These are phyloP conservation scores for Ophiostoma montium DNA, from an alignment of 2,329 filamentous ascomycete genomes.

Conservation along the genomic window DNA sequence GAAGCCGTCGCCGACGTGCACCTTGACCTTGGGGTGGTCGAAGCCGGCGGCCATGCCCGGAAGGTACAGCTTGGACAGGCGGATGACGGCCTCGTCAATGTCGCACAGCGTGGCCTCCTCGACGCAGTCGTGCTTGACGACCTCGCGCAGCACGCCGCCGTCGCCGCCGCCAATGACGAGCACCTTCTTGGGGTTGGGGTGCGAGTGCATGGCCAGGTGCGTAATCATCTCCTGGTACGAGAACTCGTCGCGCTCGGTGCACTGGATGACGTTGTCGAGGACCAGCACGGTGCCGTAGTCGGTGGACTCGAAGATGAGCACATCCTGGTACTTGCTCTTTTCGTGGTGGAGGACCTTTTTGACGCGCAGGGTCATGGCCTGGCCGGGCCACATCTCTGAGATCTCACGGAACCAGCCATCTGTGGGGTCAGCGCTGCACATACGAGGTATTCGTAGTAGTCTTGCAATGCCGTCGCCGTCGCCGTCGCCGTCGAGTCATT, in stretches of 20 bases:
- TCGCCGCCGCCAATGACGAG: constrained; percentile 97
- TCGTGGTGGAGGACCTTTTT: constrained; percentile 98
- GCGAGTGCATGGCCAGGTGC: constrained; percentile 94
- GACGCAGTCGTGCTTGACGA: constrained; percentile 96
- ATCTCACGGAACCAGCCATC: constrained; percentile 99
- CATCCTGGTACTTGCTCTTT: constrained; percentile 98
- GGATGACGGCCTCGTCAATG: constrained; percentile 98
- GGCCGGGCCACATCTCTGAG: constrained; percentile 95
- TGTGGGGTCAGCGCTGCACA: constrained; percentile 27
- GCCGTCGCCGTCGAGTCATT: too few species aligned
- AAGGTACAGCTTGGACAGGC: constrained; percentile 95
- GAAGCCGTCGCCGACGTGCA: constrained; percentile 93
- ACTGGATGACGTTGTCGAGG: constrained; percentile 97
- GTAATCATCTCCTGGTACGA: constrained; percentile 99
- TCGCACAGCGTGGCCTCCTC: constrained; percentile 95
- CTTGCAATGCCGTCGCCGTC: too few species aligned
- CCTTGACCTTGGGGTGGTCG: constrained; percentile 83
- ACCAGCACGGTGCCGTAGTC: constrained; percentile 94
- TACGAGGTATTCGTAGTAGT: too few species aligned
- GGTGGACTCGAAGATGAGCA: constrained; percentile 96
- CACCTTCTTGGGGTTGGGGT: constrained; percentile 96
- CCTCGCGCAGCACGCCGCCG: constrained; percentile 91
- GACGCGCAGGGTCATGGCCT: constrained; percentile 97
- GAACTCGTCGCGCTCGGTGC: constrained; percentile 97
- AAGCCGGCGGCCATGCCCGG: constrained; percentile 88